These are phyloP conservation scores for Lumnitzera littorea DNA, from an alignment of 345 rosid species.

Conservation along the genomic window DNA sequence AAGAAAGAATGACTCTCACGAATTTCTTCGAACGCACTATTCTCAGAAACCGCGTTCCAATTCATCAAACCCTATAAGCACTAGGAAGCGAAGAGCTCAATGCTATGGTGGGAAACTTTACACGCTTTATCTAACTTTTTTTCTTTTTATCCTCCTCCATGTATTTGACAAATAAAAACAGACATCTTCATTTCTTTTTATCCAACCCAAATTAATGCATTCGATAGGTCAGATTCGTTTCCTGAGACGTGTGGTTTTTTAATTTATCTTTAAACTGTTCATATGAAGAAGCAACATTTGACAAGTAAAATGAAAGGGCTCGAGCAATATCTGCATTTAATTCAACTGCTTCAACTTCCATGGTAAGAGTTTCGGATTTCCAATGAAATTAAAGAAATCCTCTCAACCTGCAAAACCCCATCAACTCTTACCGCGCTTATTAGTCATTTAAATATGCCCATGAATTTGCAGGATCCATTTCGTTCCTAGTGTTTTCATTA, in stretches of 20 bases:
- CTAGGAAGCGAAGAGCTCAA: conserved; percentile 9
- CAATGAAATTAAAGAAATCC: conserved; percentile 3
- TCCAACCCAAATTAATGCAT: conserved; percentile 47
- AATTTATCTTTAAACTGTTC: conserved; percentile 17
- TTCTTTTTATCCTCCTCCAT: conserved; percentile 2
- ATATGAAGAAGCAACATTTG: conserved; percentile 44
- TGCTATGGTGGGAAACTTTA: conserved; percentile 5
- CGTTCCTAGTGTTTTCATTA: background rate
- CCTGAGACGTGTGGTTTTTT: conserved; percentile 35
- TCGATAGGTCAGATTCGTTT: conserved; percentile 69
- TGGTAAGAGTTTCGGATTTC: conserved; percentile 1
- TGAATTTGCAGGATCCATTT: background rate
- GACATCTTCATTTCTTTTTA: conserved; percentile 45
- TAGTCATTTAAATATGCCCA: background rate
- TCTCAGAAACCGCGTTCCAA: conserved; percentile 14
- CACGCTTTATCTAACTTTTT: conserved; percentile 13
- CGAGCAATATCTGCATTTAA: conserved; percentile 17
- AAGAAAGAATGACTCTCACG: conserved; percentile 9
- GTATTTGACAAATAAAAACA: conserved; percentile 36
- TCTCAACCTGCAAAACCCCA: background rate
- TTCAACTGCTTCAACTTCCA: conserved; percentile 24
- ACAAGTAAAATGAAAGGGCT: conserved; percentile 2
- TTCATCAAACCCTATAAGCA: conserved; percentile 23
- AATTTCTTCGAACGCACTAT: conserved; percentile 7
- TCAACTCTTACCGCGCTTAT: background rate